A percentile compares a stretch with the other conserved stretches of the same genome.
Conservation (phyloP, 2,329 filamentous ascomycete species). For the Ophiostoma quercus region DNA sequence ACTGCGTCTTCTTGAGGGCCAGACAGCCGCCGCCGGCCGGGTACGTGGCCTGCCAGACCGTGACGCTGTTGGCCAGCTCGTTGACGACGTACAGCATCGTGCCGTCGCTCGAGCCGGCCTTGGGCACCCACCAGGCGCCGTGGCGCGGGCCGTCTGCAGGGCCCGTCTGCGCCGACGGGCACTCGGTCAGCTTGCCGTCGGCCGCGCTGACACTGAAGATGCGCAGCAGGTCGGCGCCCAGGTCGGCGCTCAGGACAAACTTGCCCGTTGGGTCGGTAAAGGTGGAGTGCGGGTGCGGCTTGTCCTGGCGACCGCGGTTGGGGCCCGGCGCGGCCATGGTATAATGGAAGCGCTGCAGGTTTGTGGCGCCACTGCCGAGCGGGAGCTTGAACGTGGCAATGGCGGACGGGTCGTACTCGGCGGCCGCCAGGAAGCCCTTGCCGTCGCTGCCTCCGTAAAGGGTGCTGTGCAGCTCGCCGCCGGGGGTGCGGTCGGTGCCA, state of each 20-base stretch:
- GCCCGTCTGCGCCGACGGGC: slow-evolving; percentile 34
- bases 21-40: too few species aligned
- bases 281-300: not conserved
- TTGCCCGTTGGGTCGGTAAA: too few species aligned
- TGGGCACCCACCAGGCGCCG: slow-evolving; percentile 45
- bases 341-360: not conserved
- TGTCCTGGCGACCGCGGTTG: not conserved
- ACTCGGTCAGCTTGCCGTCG: not conserved
- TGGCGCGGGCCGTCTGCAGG: slow-evolving; percentile 51
- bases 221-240: too few species aligned
- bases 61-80: slow-evolving; percentile 43
- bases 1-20: too few species aligned
- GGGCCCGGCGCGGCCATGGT: not conserved
- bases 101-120: slow-evolving; percentile 29
- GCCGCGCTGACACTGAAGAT: too few species aligned
- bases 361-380: not conserved
- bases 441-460: not conserved
- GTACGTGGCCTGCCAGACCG: not conserved
- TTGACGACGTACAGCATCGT: slow-evolving; percentile 36
- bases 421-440: too few species aligned
- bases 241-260: too few species aligned
- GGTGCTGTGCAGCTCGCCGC: not conserved
- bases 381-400: too few species aligned
- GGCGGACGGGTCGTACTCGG: too few species aligned
- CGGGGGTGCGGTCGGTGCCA: not conserved